These are phyloP conservation scores for Aspergillus quadrilineatus DNA, from an alignment of 2,329 filamentous ascomycete genomes.

Conservation along the genomic window DNA sequence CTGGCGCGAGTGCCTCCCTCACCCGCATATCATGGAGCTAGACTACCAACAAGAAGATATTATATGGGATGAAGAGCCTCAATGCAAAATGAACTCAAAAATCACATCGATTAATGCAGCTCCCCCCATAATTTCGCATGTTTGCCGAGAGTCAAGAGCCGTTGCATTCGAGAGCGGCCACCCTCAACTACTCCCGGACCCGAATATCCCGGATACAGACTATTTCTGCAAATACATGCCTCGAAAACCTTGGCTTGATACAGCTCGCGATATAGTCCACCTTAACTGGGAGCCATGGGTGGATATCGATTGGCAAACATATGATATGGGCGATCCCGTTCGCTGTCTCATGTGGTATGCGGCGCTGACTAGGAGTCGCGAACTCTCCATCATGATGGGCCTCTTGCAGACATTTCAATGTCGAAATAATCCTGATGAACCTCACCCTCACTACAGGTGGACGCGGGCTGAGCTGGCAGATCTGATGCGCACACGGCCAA, in stretches of 20 bases:
- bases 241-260: not conserved
- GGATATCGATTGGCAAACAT: not conserved
- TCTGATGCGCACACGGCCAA: not conserved
- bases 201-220: not conserved
- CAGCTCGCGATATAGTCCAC: not conserved
- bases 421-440: not conserved
- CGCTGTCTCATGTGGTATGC: constrained; percentile 2
- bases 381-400: not conserved
- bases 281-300: not conserved
- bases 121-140: not conserved
- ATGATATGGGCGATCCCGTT: not conserved
- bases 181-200: not conserved
- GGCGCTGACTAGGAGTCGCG: not conserved
- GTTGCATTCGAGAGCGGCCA: not conserved
- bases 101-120: not conserved
- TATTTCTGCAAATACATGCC: not conserved
- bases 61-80: not conserved
- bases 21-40: constrained; percentile 6
- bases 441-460: not conserved
- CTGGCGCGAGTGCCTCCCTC: constrained; percentile 12
- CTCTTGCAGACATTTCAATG: not conserved
- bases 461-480: not conserved
- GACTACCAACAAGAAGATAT: constrained; percentile 1
- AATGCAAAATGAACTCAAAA: not conserved
- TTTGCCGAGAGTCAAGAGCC: not conserved